A percentile compares a stretch with the other conserved stretches of the same genome.
phyloP scores from a whole-genome alignment of 225 moss, liverwort and hornwort genomes.

The Lunularia cruciata region DNA sequence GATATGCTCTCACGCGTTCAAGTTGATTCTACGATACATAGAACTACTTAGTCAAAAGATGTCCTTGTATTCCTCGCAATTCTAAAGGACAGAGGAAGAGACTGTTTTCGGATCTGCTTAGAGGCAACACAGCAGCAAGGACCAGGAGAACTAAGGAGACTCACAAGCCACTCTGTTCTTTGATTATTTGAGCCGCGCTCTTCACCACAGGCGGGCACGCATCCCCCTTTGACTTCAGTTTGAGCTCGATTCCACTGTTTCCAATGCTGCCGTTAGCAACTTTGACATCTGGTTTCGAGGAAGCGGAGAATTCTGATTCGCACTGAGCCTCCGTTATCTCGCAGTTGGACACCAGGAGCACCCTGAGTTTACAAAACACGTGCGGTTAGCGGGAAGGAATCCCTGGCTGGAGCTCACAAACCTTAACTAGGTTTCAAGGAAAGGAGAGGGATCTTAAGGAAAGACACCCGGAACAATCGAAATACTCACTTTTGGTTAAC shows the following conservation, averaged over 20 bases:
- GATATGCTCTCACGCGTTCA: too few relatives aligned
- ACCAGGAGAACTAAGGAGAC: too few relatives aligned
- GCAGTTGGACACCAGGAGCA: slow-evolving; percentile 10
- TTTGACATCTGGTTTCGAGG: background rate
- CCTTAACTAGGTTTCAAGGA: background rate
- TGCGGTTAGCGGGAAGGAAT: too few relatives aligned
- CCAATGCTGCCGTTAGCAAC: background rate
- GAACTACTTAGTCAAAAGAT: too few relatives aligned
- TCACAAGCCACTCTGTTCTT: slow-evolving; percentile 56
- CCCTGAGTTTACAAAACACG: slow-evolving; percentile 1
- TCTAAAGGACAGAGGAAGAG: too few relatives aligned
- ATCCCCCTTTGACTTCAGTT: slow-evolving; percentile 4
- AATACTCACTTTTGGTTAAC: slow-evolving; percentile 9
- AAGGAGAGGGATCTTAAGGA: background rate
- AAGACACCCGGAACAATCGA: background rate
- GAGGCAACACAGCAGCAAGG: too few relatives aligned
- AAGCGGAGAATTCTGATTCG: slow-evolving; percentile 2
- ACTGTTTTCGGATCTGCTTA: too few relatives aligned
- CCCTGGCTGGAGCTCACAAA: too few relatives aligned
- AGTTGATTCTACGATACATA: too few relatives aligned
- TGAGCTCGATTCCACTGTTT: slow-evolving; percentile 4
- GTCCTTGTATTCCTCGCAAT: too few relatives aligned
- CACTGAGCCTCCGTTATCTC: slow-evolving; percentile 1
- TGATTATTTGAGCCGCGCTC: slow-evolving; percentile 67
- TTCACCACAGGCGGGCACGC: slow-evolving; percentile 16